Conservation (phyloP, 305 asterid species). For the Solanum chacoense region DNA sequence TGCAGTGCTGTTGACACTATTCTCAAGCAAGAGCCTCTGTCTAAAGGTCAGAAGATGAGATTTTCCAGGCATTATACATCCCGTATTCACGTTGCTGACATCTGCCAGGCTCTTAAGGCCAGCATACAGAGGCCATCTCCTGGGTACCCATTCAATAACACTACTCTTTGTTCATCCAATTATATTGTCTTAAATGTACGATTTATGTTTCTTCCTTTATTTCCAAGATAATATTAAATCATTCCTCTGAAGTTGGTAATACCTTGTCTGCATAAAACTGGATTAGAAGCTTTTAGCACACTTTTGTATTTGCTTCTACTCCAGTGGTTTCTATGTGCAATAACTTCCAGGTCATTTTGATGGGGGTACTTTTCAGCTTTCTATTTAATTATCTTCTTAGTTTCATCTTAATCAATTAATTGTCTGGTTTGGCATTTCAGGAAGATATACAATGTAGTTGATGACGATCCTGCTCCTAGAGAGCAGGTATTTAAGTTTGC, state of each 20-base stretch:
- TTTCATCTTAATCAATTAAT: not conserved
- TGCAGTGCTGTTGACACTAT: constrained; percentile 80
- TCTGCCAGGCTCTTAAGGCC: constrained; percentile 75
- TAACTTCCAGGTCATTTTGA: not conserved
- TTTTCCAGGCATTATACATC: constrained; percentile 48
- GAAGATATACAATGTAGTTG: constrained; percentile 61
- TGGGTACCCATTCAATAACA: constrained; percentile 24
- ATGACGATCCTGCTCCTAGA: constrained; percentile 84
- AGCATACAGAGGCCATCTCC: constrained; percentile 45
- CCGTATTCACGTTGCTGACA: constrained; percentile 77
- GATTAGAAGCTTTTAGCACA: not conserved
- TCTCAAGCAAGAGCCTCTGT: constrained; percentile 45
- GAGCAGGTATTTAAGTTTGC: constrained; percentile 58
- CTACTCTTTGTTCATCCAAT: not conserved
- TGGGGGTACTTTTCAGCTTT: not conserved
- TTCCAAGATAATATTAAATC: not conserved
- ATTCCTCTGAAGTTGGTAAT: not conserved
- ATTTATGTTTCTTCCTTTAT: not conserved
- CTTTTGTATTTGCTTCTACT: not conserved
- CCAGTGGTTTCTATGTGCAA: not conserved
- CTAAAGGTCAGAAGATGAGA: constrained; percentile 51
- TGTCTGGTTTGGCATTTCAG: constrained; percentile 18
- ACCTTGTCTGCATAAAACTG: not conserved
- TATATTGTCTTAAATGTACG: not conserved
- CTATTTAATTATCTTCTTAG: not conserved